Evolutionary conservation across 2,329 filamentous ascomycete genomes (phyloP), one percentile per base, ranked within the genome.

Genomic region (Penicillium sp.): DNA sequence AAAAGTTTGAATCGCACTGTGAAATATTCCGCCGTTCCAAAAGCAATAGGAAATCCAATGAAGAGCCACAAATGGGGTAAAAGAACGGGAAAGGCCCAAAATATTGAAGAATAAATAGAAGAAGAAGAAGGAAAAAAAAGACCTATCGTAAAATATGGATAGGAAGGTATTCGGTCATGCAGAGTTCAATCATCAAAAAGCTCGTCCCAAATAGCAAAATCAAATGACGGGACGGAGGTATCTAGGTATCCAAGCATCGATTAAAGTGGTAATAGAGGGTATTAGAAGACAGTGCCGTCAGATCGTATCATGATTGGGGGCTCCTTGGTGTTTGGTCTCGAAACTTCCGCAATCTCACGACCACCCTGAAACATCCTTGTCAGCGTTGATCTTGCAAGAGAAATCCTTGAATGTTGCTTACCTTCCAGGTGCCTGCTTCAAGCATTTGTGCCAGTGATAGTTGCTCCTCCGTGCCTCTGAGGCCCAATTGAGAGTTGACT

Each of bases 361-460:
- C 94, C 94, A 65, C 93, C 93, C 92, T 85, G 60, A 14, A 40
- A 40, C 4, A 7, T 23, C 9, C 84, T 51, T 48, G 58, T 69
- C 67, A 67, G 68, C 48, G 32, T 36, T 61, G 55, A 53, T 7
- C n/a, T 23, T 14, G 4, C 16, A 7, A 32, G 9, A 8, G 54
- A 2, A 4, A 19, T 19, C 23, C 2, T 42, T 19, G n/a, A 29
- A 19, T 27, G 18, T 54, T 11, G 65, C 84, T 76, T 74, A 94
- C 92, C 89, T 97, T 97, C 93, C 94, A 99, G 69, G 90, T 96
- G 47, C 94, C 94, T 13, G 93, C 94, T 74, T 97, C 94, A 16
- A 99, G 80, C 78, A 99, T 85, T 72, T 99, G 94, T 6, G 92
- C 86, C 62, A 97, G 75, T 38, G 79, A 89, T 70, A 99, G 76